Percentiles rank a stretch among this genome's conserved stretches.
Conservation (phyloP, 2,329 filamentous ascomycete species). For the Neonectria hederae region DNA sequence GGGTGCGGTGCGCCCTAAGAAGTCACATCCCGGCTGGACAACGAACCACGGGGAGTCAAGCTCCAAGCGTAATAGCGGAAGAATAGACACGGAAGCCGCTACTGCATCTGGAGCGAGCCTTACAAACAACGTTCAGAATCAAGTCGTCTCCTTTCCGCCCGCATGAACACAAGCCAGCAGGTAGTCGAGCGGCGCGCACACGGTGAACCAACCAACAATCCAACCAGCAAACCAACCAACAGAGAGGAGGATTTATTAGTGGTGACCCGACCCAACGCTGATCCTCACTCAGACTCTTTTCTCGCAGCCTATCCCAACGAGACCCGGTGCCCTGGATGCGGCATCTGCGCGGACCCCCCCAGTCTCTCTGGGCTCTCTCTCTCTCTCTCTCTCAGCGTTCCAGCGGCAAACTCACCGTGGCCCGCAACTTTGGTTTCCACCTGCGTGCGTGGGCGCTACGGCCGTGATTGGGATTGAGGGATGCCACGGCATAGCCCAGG, state of each 20-base stretch:
- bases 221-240: background rate
- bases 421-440: constrained; percentile 6
- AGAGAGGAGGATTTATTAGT: background rate
- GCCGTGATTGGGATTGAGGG: constrained; percentile 8
- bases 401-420: constrained; percentile 7
- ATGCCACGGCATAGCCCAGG: constrained; percentile 2
- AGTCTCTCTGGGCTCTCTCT: background rate
- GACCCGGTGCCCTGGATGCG: constrained; percentile 34
- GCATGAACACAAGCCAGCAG: constrained; percentile 14
- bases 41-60: background rate
- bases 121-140: background rate
- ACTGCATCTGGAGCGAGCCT: background rate
- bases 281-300: background rate
- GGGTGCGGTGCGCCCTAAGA: background rate
- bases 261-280: constrained; percentile 1
- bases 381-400: constrained; percentile 10
- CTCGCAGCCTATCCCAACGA: constrained; percentile 23
- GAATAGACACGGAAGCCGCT: background rate
- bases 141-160: background rate
- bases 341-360: constrained; percentile 30
- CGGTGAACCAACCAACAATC: background rate
- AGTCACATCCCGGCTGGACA: background rate
- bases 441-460: constrained; percentile 3
- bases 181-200: constrained; percentile 1
- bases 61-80: background rate